Conservation (phyloP, 306 rosid genomes). For the Castanea crenata region DNA sequence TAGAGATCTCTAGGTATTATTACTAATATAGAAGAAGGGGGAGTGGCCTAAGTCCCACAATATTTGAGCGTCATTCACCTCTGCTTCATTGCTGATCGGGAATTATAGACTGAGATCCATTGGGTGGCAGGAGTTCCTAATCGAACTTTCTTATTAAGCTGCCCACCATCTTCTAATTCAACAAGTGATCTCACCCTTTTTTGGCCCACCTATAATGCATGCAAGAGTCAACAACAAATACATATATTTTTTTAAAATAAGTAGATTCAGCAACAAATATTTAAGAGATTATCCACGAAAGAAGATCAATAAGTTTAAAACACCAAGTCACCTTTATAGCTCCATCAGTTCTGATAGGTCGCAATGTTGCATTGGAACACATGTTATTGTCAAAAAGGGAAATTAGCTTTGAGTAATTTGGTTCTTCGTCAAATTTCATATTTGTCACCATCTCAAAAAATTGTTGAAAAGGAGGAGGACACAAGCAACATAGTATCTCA, state of each 20-base stretch:
- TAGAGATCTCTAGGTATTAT: neutral
- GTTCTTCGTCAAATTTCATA: conserved; percentile 94
- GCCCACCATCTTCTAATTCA: conserved; percentile 82
- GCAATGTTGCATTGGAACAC: conserved; percentile 56
- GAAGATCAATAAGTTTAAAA: conserved; percentile 9
- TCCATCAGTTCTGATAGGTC: conserved; percentile 90
- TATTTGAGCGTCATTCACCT: conserved; percentile 47
- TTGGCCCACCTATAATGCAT: conserved; percentile 70
- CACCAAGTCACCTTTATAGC: conserved; percentile 66
- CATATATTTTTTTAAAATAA: no score
- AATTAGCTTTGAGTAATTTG: conserved; percentile 80
- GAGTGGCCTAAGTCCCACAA: neutral
- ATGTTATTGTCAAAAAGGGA: conserved; percentile 79
- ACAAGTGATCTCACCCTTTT: conserved; percentile 73
- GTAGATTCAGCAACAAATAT: neutral
- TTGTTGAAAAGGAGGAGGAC: conserved; percentile 82
- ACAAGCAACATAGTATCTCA: conserved; percentile 85
- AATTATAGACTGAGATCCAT: conserved; percentile 95
- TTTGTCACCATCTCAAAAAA: conserved; percentile 84
- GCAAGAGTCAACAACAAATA: conserved; percentile 8
- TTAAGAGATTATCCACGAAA: neutral
- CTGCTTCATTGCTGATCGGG: conserved; percentile 92
- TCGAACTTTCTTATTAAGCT: conserved; percentile 88
- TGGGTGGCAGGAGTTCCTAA: conserved; percentile 88
- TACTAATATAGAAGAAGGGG: neutral